phyloP scores from a whole-genome alignment of 257 asterid genomes.

The Fraxinus pennsylvanica region DNA sequence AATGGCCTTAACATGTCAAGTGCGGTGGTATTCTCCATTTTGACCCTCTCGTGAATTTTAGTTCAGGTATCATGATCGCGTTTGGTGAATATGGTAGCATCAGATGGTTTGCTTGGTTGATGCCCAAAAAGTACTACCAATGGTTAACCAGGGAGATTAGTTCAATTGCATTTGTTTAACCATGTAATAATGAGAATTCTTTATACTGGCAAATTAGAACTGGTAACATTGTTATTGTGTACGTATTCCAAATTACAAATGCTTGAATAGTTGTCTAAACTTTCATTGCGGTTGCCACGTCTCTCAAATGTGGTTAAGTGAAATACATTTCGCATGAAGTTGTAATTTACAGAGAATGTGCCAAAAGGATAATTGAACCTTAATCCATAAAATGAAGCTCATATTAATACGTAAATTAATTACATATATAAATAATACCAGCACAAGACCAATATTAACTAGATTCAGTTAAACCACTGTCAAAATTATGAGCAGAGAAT shows the following conservation, averaged over 20 bases:
- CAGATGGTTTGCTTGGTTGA: too few species aligned
- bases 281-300: neutral
- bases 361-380: neutral
- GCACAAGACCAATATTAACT: conserved; percentile 23
- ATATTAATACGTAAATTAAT: neutral
- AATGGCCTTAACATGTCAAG: too few species aligned
- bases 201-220: too few species aligned
- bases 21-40: too few species aligned
- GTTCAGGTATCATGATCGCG: too few species aligned
- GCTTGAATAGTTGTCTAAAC: neutral
- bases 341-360: too few species aligned
- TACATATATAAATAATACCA: neutral
- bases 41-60: too few species aligned
- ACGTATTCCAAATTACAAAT: neutral
- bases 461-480: conserved; percentile 25
- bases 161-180: neutral
- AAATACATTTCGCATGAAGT: neutral
- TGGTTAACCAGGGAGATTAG: neutral
- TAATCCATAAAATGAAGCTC: neutral
- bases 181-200: neutral
- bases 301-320: too few species aligned
- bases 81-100: too few species aligned
- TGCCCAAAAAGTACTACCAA: neutral
- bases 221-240: neutral
- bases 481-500: conserved; percentile 35